Evolutionary conservation across 108 stramenopile genomes (phyloP), one percentile per base, ranked within the genome.

Genomic region (Poteriospumella lacustris): DNA sequence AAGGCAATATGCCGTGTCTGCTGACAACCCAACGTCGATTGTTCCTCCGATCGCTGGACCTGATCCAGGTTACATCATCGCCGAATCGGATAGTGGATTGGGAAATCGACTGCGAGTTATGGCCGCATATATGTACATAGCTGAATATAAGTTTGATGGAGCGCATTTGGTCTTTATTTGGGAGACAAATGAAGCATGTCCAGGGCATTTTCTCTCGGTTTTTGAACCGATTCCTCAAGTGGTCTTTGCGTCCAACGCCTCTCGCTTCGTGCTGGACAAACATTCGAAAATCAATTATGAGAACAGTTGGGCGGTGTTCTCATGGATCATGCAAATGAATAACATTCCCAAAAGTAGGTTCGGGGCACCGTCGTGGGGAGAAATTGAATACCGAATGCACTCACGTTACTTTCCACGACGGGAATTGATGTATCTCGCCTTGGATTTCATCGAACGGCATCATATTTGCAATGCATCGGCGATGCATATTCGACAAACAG

Each of bases 401-500:
- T 12, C 12, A 12, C 15, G 31, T 5, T 64, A 31, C 31, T 5
- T 5, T 34, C 60, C 60, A 64, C 9, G 5, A 34, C 15, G 31
- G 5, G 60, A 64, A 5, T 5, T 64, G 9, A 31, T 64, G 60
- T 31, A 19, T 24, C 28, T 34, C 9, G 60, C 31, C 36, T 5
- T 64, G 5, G 5, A 3, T 64, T 64, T 31, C 36, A 34, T 64
- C 33, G 31, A 64, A 5, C 28, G 31, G 31, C 36, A 64, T 24
- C 28, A 64, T 64, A 64, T 64, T 64, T 64, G 60, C 31, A 64
- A 24, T 64, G 28, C 60, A 12, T 64, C 60, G 36, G 60, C 60
- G 9, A 64, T 64, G 31, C 60, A 64, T 24, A 64, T 64, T 64
- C 60, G 60, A 5, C 9, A 31, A 34, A 64, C 60, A 5, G 60